Evolutionary conservation across 1,139 yeast genomes (phyloP), one percentile per base, ranked within the genome.

Genomic region (Zygosaccharomyces sapae): DNA sequence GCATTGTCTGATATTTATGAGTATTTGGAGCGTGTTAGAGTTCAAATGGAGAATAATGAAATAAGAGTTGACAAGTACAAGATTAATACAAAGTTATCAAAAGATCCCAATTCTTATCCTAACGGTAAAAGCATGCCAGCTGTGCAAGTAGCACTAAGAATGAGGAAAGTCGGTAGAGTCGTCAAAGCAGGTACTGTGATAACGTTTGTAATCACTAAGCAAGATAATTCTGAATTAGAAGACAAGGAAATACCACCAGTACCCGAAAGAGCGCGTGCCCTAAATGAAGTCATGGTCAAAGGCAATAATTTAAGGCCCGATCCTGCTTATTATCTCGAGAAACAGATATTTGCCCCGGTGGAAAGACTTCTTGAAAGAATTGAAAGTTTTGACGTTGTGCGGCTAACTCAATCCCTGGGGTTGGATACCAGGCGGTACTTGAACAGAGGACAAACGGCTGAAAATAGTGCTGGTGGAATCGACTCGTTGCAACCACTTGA

Each of bases 161-260:
- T 88, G 66, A 74, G 86, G 55, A 79, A 77, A 8, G 81, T 80
- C 55, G 97, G 97, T 31, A 90, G 88, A 58, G 82, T 86, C 36
- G 79, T 94, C 49, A 83, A 83, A 54, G 92, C 95, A 1, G 96
- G 96, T 27, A 86, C 85, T 60, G 97, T 94, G 42, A 83, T 94
- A 46, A 86, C 96, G 0, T 94, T 77, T 70, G 86, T 92, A 33
- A 83, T 92, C 36, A 81, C 94, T 0, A 63, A 62, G 35, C 50
- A 50, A 36, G 70, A 67, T 8, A 60, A 55, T 5, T 58, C 59
- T 30, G 57, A 55, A 5, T 52, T 47, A 10, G 49, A 44, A 6
- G 44, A 44, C 9, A 42, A 48, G 13, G 38, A 34, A 1, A 47
- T 46, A 8, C 41, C 43, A 3, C 45, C 57, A 9, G 54, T 55